Percentiles rank a stretch among this genome's conserved stretches.
phyloP scores from a whole-genome alignment of 2,329 filamentous ascomycete genomes.

The Hirsutella minnesotensis region DNA sequence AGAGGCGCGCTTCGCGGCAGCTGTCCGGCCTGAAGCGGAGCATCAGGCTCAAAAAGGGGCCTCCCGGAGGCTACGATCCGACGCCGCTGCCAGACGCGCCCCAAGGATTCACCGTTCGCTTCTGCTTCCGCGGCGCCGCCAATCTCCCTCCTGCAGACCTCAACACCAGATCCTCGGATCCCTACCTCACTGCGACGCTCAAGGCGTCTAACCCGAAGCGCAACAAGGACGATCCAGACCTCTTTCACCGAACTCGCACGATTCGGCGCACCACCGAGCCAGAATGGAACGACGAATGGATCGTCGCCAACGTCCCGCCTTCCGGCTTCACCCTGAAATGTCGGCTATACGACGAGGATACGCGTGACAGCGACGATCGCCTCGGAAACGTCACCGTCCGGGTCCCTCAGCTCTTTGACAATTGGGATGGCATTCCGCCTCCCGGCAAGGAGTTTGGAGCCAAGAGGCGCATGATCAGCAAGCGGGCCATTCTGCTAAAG shows the following conservation, averaged over 20 bases:
- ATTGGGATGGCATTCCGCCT: slow-evolving; percentile 57
- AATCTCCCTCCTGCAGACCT: slow-evolving; percentile 80
- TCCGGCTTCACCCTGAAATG: slow-evolving; percentile 77
- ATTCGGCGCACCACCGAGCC: slow-evolving; percentile 62
- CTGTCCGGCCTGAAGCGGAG: slow-evolving; percentile 10
- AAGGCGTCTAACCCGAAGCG: slow-evolving; percentile 56
- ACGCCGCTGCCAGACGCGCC: slow-evolving; percentile 66
- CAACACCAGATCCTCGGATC: slow-evolving; percentile 66
- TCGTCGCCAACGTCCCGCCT: slow-evolving; percentile 74
- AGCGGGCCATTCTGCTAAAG: slow-evolving; percentile 70
- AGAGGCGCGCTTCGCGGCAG: not conserved
- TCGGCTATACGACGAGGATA: slow-evolving; percentile 82
- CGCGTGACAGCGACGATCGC: slow-evolving; percentile 72
- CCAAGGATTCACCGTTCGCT: slow-evolving; percentile 71
- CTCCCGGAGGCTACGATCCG: slow-evolving; percentile 66
- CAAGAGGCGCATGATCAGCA: slow-evolving; percentile 77
- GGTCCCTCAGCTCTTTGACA: slow-evolving; percentile 45
- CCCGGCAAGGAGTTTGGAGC: slow-evolving; percentile 50
- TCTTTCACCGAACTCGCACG: slow-evolving; percentile 66
- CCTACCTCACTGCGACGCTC: slow-evolving; percentile 69
- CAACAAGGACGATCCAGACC: slow-evolving; percentile 74
- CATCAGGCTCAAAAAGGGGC: slow-evolving; percentile 23
- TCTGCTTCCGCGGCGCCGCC: slow-evolving; percentile 70
- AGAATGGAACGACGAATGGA: slow-evolving; percentile 75
- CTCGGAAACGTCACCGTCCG: slow-evolving; percentile 74